A percentile compares a stretch with the other conserved stretches of the same genome.
Evolutionary conservation across 352 stramenopile species (phyloP).

Genomic region (Globisporangium parvum): DNA sequence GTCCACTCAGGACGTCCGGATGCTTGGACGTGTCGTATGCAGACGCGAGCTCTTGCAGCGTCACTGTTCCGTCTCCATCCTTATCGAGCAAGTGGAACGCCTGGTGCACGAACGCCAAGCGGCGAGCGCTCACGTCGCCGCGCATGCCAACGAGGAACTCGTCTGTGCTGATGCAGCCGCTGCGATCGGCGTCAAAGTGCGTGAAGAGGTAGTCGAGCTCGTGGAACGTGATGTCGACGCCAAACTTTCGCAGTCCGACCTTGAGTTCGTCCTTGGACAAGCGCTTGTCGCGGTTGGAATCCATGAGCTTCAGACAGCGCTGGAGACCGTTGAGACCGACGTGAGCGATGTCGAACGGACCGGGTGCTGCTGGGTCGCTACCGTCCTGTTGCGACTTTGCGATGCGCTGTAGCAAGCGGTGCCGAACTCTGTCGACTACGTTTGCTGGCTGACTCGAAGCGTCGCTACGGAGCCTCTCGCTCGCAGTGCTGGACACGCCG

Average conservation of each 20-base stretch:
- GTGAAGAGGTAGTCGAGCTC: constrained; percentile 72
- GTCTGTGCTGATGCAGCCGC: constrained; percentile 37
- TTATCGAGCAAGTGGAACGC: constrained; percentile 36
- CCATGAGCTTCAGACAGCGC: constrained; percentile 31
- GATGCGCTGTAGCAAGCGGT: constrained; percentile 9
- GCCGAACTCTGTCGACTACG: constrained; percentile 22
- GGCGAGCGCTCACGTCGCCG: constrained; percentile 4
- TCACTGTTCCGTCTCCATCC: constrained; percentile 48
- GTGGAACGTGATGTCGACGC: constrained; percentile 54
- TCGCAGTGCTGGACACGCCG: neutral
- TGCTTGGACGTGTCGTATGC: constrained; percentile 83
- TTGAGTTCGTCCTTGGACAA: constrained; percentile 61
- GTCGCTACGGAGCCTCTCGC: neutral
- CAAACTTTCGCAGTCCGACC: constrained; percentile 40
- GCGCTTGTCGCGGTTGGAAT: constrained; percentile 34
- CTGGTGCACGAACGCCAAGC: constrained; percentile 53
- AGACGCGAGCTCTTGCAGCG: constrained; percentile 64
- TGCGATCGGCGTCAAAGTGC: constrained; percentile 48
- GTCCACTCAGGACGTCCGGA: constrained; percentile 51
- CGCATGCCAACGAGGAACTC: constrained; percentile 18
- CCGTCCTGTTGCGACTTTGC: neutral
- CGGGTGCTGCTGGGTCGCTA: too few species aligned
- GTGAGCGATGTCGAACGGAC: neutral
- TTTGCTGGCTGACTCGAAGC: constrained; percentile 4
- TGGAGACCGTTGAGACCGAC: constrained; percentile 32